Evolutionary conservation across 306 rosid genomes (phyloP).

Genomic region (Ammopiptanthus mongolicus): DNA sequence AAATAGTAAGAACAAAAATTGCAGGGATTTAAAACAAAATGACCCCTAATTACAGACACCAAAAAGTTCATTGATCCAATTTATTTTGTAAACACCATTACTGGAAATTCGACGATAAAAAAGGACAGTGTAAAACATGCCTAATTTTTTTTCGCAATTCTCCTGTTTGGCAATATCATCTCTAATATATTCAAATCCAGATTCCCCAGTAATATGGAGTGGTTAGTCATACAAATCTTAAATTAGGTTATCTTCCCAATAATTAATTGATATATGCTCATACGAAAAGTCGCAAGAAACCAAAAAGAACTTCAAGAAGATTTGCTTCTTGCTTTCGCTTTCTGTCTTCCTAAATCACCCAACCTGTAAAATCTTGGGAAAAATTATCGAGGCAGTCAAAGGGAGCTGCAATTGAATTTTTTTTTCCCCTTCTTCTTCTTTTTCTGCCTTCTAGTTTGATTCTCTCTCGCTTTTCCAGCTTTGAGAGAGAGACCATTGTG

Average conservation of each 20-base stretch:
- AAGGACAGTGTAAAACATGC: no score
- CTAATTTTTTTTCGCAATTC: no score
- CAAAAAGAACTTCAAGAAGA: conserved; percentile 53
- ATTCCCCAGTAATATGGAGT: neutral
- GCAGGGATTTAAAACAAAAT: no score
- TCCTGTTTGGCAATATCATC: no score
- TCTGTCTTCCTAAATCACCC: conserved; percentile 40
- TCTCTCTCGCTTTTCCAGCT: conserved; percentile 44
- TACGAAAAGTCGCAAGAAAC: neutral
- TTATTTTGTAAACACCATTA: no score
- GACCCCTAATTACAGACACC: no score
- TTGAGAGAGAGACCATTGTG: conserved; percentile 33
- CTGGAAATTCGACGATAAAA: no score
- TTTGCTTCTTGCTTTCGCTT: conserved; percentile 60
- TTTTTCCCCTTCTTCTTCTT: neutral
- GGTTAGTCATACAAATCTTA: neutral
- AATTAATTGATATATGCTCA: neutral
- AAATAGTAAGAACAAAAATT: no score
- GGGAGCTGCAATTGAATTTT: conserved; percentile 26
- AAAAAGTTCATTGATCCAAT: no score
- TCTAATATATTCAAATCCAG: no score
- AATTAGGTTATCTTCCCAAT: neutral
- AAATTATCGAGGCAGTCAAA: conserved; percentile 76
- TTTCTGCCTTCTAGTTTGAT: conserved; percentile 19
- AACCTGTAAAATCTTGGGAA: neutral